Percentiles rank a stretch among this genome's conserved stretches.
Evolutionary conservation across 768 basidiomycete genomes (phyloP).

Genomic region (Antrodiella citrinella): DNA sequence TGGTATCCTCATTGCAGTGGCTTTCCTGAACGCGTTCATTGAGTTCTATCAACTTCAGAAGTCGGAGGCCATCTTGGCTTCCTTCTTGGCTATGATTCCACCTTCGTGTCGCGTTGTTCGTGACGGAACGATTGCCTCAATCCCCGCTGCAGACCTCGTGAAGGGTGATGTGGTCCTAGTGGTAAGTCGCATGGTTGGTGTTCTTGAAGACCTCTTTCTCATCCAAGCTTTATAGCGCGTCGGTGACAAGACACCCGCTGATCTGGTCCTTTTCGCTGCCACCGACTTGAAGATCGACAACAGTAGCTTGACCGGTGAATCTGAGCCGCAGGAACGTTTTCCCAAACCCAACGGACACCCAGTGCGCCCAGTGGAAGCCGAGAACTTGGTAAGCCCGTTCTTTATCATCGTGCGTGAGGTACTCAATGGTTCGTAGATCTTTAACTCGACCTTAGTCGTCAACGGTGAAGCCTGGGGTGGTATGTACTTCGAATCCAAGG

Average conservation of each 20-base stretch:
- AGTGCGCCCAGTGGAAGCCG: constrained; percentile 50
- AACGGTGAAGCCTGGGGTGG: constrained; percentile 69
- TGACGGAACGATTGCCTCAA: constrained; percentile 42
- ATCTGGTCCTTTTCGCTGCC: constrained; percentile 49
- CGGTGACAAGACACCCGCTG: constrained; percentile 68
- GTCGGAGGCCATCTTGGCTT: constrained; percentile 64
- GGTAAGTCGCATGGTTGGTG: constrained; percentile 26
- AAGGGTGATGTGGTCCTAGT: constrained; percentile 61
- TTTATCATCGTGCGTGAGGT: no score
- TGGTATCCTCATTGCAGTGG: constrained; percentile 58
- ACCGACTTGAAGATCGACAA: constrained; percentile 66
- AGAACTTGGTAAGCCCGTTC: constrained; percentile 43
- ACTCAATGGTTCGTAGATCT: constrained; percentile 34
- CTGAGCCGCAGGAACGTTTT: constrained; percentile 56
- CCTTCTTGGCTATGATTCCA: constrained; percentile 69
- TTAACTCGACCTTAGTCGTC: constrained; percentile 61
- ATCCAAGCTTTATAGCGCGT: constrained; percentile 33
- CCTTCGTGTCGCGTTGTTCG: constrained; percentile 59
- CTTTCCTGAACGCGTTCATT: constrained; percentile 62
- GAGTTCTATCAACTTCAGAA: constrained; percentile 69
- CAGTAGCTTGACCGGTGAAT: constrained; percentile 63
- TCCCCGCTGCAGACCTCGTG: constrained; percentile 56
- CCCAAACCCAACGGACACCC: constrained; percentile 38
- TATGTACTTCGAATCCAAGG: constrained; percentile 24
- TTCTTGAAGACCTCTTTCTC: neutral